Evolutionary conservation across 2,329 filamentous ascomycete species (phyloP), one percentile per base, ranked within the genome.

Genomic region (Botrytis galanthina): DNA sequence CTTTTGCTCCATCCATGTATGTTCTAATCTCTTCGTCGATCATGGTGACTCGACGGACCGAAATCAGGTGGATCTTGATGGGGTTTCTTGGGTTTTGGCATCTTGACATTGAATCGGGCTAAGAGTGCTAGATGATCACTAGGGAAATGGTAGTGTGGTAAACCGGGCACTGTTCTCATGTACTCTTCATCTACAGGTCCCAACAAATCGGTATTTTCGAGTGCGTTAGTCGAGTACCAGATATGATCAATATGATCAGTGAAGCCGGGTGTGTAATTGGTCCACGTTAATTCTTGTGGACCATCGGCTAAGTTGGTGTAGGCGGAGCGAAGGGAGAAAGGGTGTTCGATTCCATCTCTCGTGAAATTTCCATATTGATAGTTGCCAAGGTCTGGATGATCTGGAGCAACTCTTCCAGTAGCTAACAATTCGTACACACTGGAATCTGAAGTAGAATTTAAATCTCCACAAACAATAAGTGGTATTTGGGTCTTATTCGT

Each of bases 211-310:
- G 87, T 88, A 51, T 92, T 90, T 78, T 91, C 88, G 70, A 93
- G 84, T 59, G 88, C 85, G 79, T 91, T 93, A 7, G 94, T 95
- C 73, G 94, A 95, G 83, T 97, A 99, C 94, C 95, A 98, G 79
- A 99, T 94, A 83, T 98, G 98, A 82, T 99, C 96, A 77, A 99
- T 92, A 73, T 97, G 93, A 75, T 94, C 95, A 70, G 90, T 89
- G 84, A 98, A 99, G n/a, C 90, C 90, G 1, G 96, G 95, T 22
- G 94, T 97, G 83, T 98, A 99, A 83, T 99, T 99, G 64, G 96
- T 99, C 82, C 97, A 99, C 7, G 90, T 90, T 78, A 98, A 85
- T 81, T 97, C 93, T 73, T 94, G 92, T 10, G 91, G 90, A 51
- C 96, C 90, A 80, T 95, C 92, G 76, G 92, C 92, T 70, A 97